phyloP scores from a whole-genome alignment of 495 filamentous ascomycete species.

The Astrothelium subdiscretum region DNA sequence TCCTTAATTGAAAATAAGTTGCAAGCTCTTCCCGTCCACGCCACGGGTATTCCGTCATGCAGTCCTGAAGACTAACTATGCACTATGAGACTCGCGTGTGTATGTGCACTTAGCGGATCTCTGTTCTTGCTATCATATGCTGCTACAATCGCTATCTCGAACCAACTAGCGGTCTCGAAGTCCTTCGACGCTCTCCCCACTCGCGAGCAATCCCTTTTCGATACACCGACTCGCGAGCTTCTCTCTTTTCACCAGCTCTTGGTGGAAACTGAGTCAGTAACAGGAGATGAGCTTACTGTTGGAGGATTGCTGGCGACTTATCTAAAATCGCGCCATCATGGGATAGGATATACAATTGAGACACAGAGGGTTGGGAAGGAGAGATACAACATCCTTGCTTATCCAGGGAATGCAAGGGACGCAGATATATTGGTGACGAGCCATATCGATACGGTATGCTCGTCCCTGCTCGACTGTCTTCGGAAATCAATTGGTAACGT shows the following conservation, averaged over 20 bases:
- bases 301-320: conserved; percentile 57
- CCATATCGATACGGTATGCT: conserved; percentile 52
- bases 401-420: conserved; percentile 41
- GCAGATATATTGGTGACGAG: conserved; percentile 62
- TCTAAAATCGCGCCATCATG: conserved; percentile 33
- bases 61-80: no score
- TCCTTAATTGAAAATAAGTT: no score
- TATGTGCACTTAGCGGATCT: no score
- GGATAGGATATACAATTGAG: conserved; percentile 48
- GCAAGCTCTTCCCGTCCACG: no score
- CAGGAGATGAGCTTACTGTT: conserved; percentile 57
- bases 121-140: background rate
- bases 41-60: no score
- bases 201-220: background rate
- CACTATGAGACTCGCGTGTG: no score
- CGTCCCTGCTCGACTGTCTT: background rate
- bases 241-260: conserved; percentile 68
- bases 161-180: no score
- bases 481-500: background rate
- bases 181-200: background rate
- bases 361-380: conserved; percentile 40
- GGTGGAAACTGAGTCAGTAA: conserved; percentile 63
- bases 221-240: conserved; percentile 30
- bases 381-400: conserved; percentile 72
- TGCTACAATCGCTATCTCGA: background rate